A percentile compares a stretch with the other conserved stretches of the same genome.
Conservation (phyloP, 108 stramenopile species). For the Nannochloropsis oceanica region DNA sequence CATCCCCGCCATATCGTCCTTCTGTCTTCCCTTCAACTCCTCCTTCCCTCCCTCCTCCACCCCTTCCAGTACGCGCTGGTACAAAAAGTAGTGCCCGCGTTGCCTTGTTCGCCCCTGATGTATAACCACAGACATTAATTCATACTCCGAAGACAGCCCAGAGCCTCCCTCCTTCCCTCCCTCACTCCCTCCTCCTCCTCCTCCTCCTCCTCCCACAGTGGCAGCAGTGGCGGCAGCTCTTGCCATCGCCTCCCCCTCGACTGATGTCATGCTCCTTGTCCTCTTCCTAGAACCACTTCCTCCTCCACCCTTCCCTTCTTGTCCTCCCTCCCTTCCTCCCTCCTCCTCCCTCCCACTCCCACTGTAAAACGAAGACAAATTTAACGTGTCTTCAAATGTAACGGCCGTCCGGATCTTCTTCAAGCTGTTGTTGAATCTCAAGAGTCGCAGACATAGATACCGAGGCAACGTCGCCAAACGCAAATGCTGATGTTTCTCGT, state of each 20-base stretch:
- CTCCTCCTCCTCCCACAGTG: background rate
- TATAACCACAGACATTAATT: background rate
- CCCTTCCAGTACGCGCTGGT: background rate
- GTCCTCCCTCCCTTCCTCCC: background rate
- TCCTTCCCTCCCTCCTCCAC: too few relatives aligned
- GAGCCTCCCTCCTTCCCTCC: background rate
- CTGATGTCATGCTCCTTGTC: background rate
- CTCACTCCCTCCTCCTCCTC: background rate
- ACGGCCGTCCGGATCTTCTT: background rate
- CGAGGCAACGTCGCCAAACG: background rate
- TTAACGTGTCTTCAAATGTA: background rate
- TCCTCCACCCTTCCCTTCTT: background rate
- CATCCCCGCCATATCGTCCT: too few relatives aligned
- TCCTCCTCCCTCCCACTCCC: background rate
- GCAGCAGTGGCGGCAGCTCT: background rate
- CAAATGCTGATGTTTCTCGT: background rate
- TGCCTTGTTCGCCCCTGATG: background rate
- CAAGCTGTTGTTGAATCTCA: background rate
- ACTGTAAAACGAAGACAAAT: background rate
- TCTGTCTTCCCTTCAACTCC: too few relatives aligned
- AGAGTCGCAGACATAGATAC: background rate
- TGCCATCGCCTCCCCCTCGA: background rate
- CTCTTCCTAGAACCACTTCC: background rate
- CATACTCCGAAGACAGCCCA: background rate
- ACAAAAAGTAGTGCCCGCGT: background rate